Base-by-base conservation (phyloP, 805 yeast genomes). In the Saturnispora sekii region DNA sequence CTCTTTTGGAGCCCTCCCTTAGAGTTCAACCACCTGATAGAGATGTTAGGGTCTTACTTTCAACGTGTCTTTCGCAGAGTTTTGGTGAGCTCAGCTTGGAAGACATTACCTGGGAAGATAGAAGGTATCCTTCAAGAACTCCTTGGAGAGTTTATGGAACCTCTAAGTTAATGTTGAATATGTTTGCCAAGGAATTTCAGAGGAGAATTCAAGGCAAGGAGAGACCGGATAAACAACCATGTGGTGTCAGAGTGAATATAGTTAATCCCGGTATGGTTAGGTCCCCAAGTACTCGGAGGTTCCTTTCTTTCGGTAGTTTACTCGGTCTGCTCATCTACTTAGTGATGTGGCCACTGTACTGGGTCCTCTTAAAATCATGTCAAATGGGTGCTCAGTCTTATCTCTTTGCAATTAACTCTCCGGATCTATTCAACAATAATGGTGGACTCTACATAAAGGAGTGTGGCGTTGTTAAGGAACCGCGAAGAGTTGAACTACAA, bases 181-280 rank as follows among this genome's bases (percentile, higher is more conserved):
- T 90, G 64, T 81, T 84, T 65, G 88, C 80, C n/a, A 70, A 74
- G 53, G 94, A 85, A 58, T 77, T 74, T 54, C 97, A 90, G 65
- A 72, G 79, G 43, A 69, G 79, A 49, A 59, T 87, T 40, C 70
- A 73, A 42, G 60, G 51, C 1, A 75, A 72, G 51, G 81, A 79
- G 48, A 70, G 94, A 47, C 75, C 80, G 42, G 95, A 87, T 62
- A 77, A 77, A 39, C 76, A 80, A 17, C 83, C 85, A 2, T 70
- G 74, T 56, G 84, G 82, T 54, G 77, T 85, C 18, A 73, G 81
- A 41, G 73, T 87, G 17, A 74, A 81, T 47, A 57, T 87, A 44
- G 93, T 85, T 5, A 93, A 93, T 57, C 97, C 99, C 0, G 98
- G 98, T 1, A 54, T 89, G 32, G 84, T 86, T 83, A 73, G 97